Percentiles rank a stretch among this genome's conserved stretches.
Evolutionary conservation across 2,329 filamentous ascomycete species (phyloP).

Genomic region (Beauveria scarabaeidicola): DNA sequence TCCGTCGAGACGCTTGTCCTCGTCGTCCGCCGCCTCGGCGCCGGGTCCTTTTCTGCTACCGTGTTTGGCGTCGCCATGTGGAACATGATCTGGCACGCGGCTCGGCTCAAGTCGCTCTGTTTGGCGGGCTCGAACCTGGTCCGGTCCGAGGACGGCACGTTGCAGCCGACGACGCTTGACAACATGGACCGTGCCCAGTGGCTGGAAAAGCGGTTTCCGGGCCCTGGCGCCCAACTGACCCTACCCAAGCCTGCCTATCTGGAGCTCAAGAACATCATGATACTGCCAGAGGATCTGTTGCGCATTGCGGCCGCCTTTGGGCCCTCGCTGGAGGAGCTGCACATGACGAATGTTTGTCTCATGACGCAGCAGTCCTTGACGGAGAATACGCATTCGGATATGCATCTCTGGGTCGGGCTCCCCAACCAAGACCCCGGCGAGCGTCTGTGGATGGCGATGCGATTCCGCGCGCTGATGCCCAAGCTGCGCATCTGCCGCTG

Average conservation of each 20-base stretch:
- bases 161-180: neutral
- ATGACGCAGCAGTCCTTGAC: constrained; percentile 30
- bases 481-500: constrained; percentile 35
- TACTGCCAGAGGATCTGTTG: constrained; percentile 28
- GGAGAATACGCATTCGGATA: constrained; percentile 25
- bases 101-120: constrained; percentile 37
- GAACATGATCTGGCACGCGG: constrained; percentile 39
- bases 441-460: constrained; percentile 34
- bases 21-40: constrained; percentile 37
- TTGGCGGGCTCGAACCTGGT: constrained; percentile 26
- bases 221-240: constrained; percentile 1
- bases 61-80: constrained; percentile 39
- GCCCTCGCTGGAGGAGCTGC: constrained; percentile 34
- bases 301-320: constrained; percentile 27
- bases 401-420: constrained; percentile 36
- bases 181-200: constrained; percentile 30
- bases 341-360: constrained; percentile 37
- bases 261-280: constrained; percentile 35
- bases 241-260: constrained; percentile 30
- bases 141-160: neutral
- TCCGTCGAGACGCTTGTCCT: constrained; percentile 37
- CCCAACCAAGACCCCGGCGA: constrained; percentile 32
- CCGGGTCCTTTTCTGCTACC: constrained; percentile 23
- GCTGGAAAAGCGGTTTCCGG: constrained; percentile 6
- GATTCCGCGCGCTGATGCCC: constrained; percentile 27